Evolutionary conservation across 352 stramenopile species (phyloP), one percentile per base, ranked within the genome.

Genomic region (Phytophthora citricola): DNA sequence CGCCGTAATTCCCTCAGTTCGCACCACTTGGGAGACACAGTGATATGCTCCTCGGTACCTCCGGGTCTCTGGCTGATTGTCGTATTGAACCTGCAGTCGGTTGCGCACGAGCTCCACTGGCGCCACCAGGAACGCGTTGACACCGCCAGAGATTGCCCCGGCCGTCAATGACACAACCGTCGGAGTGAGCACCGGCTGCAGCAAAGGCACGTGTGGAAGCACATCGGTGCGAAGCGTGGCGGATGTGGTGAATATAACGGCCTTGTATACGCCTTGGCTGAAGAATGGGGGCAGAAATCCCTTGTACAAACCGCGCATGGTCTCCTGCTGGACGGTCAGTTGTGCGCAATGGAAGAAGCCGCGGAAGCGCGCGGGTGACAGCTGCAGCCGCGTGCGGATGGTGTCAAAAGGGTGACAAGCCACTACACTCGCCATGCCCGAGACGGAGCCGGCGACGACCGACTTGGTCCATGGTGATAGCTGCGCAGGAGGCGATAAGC

Each of bases 241-340:
- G 4, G 84, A 92, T 2, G 78, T 89, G 26, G 85, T 93, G 66
- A 96, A 96, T 65, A 96, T 96, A 50, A 96, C 85, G 34, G 88
- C 87, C 66, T 96, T 96, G 83, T 96, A 96, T 47, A 96, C 75
- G 1, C 83, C 88, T 63, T 96, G 88, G 48, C 85, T 92, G 66
- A 92, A 92, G 68, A 96, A 94, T 4, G 88, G 88, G n/a, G 85
- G 83, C 47, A 93, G 72, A 41, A 96, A 93, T 34, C 88, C 88
- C 54, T 93, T 94, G 75, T 94, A 96, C 43, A 96, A 69, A 44
- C 79, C 88, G 22, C 63, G 71, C 40, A 87, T 56, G 6, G 83
- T 81, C 71, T 96, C 88, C 31, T 73, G 73, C 39, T 71, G 63
- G 10, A 94, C 40, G 14, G 87, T 96, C 67, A 87, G 76, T 26